Conservation (phyloP, 108 stramenopile genomes). For the Fragilaria crotonensis region DNA sequence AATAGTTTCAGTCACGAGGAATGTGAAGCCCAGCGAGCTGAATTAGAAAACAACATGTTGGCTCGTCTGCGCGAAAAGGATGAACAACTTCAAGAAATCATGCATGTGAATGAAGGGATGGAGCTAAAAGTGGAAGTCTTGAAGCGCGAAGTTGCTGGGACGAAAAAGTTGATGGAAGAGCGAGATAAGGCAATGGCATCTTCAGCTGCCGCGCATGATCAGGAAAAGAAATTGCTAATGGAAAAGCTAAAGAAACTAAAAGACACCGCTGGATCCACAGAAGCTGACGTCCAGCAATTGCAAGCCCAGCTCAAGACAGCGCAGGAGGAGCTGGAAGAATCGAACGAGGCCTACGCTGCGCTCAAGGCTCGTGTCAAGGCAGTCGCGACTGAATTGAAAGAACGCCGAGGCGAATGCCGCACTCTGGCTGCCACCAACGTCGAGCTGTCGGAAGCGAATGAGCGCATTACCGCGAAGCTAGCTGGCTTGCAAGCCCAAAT, state of each 20-base stretch:
- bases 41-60: slow-evolving; percentile 27
- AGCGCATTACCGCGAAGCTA: slow-evolving; percentile 34
- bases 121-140: slow-evolving; percentile 39
- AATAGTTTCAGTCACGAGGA: slow-evolving; percentile 36
- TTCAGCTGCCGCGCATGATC: not conserved
- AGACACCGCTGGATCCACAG: slow-evolving; percentile 17
- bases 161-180: slow-evolving; percentile 45
- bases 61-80: slow-evolving; percentile 27
- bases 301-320: slow-evolving; percentile 12
- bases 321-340: slow-evolving; percentile 40
- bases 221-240: slow-evolving; percentile 4
- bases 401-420: slow-evolving; percentile 69
- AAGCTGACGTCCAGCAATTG: slow-evolving; percentile 14
- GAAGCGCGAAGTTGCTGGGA: slow-evolving; percentile 52
- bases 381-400: slow-evolving; percentile 78
- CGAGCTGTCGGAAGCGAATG: slow-evolving; percentile 37
- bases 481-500: slow-evolving; percentile 38
- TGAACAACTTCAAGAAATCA: slow-evolving; percentile 21
- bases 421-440: slow-evolving; percentile 41
- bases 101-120: slow-evolving; percentile 35
- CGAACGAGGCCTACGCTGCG: slow-evolving; percentile 52
- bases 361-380: slow-evolving; percentile 65
- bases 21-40: slow-evolving; percentile 31
- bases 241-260: slow-evolving; percentile 21
- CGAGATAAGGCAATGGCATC: slow-evolving; percentile 20